A percentile compares a stretch with the other conserved stretches of the same genome.
phyloP scores from a whole-genome alignment of 768 basidiomycete species.

The Dioszegia hungarica region DNA sequence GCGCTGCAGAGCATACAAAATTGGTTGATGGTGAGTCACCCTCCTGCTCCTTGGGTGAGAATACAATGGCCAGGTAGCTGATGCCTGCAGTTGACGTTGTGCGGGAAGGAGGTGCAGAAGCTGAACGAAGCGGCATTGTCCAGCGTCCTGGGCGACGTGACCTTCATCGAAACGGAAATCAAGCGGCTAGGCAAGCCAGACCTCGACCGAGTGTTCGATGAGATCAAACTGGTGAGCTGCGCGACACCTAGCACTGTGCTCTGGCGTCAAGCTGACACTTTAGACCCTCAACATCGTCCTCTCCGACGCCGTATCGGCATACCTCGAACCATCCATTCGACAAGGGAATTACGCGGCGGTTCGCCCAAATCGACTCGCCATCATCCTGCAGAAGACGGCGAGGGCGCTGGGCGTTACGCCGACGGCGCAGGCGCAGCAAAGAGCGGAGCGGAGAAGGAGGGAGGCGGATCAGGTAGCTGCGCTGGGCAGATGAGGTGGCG shows the following conservation, averaged over 20 bases:
- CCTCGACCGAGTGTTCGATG: conserved; percentile 67
- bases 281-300: conserved; percentile 58
- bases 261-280: background rate
- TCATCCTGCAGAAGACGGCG: conserved; percentile 46
- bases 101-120: conserved; percentile 57
- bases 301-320: conserved; percentile 69
- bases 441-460: conserved; percentile 38
- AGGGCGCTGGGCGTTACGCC: conserved; percentile 13
- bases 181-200: conserved; percentile 67
- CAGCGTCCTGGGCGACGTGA: conserved; percentile 78
- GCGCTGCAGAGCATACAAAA: conserved; percentile 84
- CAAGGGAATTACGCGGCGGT: conserved; percentile 44
- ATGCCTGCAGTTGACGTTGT: conserved; percentile 24
- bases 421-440: conserved; percentile 17
- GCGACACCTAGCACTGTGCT: no score
- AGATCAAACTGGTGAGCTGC: conserved; percentile 72
- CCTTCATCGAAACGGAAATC: conserved; percentile 83
- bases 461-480: conserved; percentile 42
- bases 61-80: background rate
- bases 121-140: conserved; percentile 87
- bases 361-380: conserved; percentile 38
- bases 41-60: background rate
- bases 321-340: conserved; percentile 58
- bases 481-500: conserved; percentile 14
- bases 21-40: conserved; percentile 70